Evolutionary conservation across 2,329 filamentous ascomycete species (phyloP), one percentile per base, ranked within the genome.

Genomic region (Phyllosticta citriasiana): DNA sequence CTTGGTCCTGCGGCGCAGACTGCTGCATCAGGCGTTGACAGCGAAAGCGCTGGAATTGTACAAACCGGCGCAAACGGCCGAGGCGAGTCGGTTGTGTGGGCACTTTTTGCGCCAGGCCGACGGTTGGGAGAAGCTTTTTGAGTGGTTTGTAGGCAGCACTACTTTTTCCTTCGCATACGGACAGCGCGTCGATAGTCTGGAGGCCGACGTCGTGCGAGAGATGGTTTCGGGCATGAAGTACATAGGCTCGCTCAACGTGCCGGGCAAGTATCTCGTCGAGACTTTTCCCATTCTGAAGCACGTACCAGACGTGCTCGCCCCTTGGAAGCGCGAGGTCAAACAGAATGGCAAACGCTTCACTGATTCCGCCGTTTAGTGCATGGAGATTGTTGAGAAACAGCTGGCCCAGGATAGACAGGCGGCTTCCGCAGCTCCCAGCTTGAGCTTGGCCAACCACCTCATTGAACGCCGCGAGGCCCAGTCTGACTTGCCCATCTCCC

Each of bases 121-220:
- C 1, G 72, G 73, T 25, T 81, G 79, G 71, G 78, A 79, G 63
- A 74, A 76, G 56, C 70, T 76, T 19, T 72, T 81, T 25, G 76
- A 80, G 65, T 72, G 77, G 0, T 82, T 79, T 64, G 79, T 79
- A 0, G 74, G 76, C 1, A 78, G 76, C 63, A 72, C 82, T 33
- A 78, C 80, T 5, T 79, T 81, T 63, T 78, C 75, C 4, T 77
- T 81, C 3, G 74, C 78, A 4, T 82, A 81, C 64, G 79, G 80
- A 0, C 78, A 79, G 61, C 76, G 79, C 6, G 77, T 80, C 59
- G 77, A 81, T 62, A 77, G 78, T 1, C 65, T 78, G 22, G 72
- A 79, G 24, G 73, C 80, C 5, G 69, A 76, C 59, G 76, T 81
- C 25, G 77, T 82, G 51, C 73, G 73, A 33, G 73, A 78, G 51